A percentile compares a stretch with the other conserved stretches of the same genome.
Conservation (phyloP, 805 yeast species). For the Saccharomycopsis selenospora region DNA sequence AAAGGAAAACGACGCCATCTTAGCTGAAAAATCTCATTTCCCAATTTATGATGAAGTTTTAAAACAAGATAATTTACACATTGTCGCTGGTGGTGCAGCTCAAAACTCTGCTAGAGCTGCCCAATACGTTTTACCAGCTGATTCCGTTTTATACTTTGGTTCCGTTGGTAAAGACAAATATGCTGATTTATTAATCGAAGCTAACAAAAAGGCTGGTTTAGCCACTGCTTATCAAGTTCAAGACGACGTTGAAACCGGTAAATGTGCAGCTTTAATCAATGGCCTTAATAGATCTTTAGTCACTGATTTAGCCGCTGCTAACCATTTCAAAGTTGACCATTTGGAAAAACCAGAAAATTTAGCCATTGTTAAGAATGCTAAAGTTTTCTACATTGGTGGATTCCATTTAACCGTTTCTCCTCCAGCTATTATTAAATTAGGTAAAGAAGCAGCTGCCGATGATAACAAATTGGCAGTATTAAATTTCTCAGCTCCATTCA, state of each 20-base stretch:
- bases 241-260: constrained; percentile 78
- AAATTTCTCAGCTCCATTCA: constrained; percentile 95
- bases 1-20: constrained; percentile 90
- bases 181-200: constrained; percentile 70
- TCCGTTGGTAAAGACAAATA: constrained; percentile 91
- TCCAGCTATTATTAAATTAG: constrained; percentile 82
- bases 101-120: constrained; percentile 99
- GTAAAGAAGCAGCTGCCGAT: constrained; percentile 81
- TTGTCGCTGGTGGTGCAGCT: constrained; percentile 98
- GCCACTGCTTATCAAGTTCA: constrained; percentile 79
- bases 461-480: constrained; percentile 69
- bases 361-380: constrained; percentile 73
- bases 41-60: constrained; percentile 80
- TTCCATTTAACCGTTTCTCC: constrained; percentile 98
- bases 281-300: constrained; percentile 87
- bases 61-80: constrained; percentile 48
- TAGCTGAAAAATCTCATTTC: constrained; percentile 75
- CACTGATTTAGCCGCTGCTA: constrained; percentile 97
- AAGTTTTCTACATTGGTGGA: constrained; percentile 92
- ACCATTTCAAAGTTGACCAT: constrained; percentile 87
- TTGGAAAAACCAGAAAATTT: constrained; percentile 86
- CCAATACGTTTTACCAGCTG: constrained; percentile 75
- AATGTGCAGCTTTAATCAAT: constrained; percentile 92
- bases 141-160: constrained; percentile 89
- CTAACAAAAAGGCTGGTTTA: constrained; percentile 85